Percentiles rank a stretch among this genome's conserved stretches.
phyloP scores from a whole-genome alignment of 2,329 filamentous ascomycete genomes.

The Penicillium frequentans region DNA sequence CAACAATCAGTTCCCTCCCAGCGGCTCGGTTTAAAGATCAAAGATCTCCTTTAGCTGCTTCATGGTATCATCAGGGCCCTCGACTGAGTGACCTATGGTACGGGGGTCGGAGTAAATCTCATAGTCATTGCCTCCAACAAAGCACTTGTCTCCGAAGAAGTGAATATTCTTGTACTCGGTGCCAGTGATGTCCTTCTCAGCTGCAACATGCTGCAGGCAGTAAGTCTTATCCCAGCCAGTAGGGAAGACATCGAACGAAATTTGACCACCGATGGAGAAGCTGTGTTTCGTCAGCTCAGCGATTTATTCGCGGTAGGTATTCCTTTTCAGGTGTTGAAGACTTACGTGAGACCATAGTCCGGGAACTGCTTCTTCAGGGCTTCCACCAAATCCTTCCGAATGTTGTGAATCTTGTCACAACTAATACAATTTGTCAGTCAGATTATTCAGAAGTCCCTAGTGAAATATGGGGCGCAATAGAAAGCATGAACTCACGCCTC shows the following conservation, averaged over 20 bases:
- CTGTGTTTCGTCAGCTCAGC: constrained; percentile 42
- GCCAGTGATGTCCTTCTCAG: constrained; percentile 67
- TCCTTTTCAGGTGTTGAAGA: constrained; percentile 18
- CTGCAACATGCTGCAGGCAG: constrained; percentile 83
- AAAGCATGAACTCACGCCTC: constrained; percentile 52
- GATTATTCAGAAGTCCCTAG: not conserved
- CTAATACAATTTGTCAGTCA: constrained; percentile 24
- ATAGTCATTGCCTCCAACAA: constrained; percentile 87
- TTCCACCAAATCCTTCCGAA: constrained; percentile 74
- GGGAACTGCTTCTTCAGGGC: constrained; percentile 77
- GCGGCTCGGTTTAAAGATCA: constrained; percentile 52
- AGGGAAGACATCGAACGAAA: constrained; percentile 98
- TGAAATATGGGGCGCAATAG: not conserved
- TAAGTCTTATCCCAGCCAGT: constrained; percentile 98
- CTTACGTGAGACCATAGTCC: constrained; percentile 80
- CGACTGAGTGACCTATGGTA: constrained; percentile 83
- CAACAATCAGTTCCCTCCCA: not conserved
- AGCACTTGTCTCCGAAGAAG: constrained; percentile 98
- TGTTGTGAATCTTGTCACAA: constrained; percentile 75
- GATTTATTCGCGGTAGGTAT: not conserved
- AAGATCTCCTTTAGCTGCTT: constrained; percentile 79
- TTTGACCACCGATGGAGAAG: constrained; percentile 93
- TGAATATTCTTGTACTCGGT: constrained; percentile 79
- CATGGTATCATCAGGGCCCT: constrained; percentile 78
- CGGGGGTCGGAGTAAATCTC: constrained; percentile 85